These are phyloP conservation scores for Halenospora varia DNA, from an alignment of 495 filamentous ascomycete species.

Conservation along the genomic window DNA sequence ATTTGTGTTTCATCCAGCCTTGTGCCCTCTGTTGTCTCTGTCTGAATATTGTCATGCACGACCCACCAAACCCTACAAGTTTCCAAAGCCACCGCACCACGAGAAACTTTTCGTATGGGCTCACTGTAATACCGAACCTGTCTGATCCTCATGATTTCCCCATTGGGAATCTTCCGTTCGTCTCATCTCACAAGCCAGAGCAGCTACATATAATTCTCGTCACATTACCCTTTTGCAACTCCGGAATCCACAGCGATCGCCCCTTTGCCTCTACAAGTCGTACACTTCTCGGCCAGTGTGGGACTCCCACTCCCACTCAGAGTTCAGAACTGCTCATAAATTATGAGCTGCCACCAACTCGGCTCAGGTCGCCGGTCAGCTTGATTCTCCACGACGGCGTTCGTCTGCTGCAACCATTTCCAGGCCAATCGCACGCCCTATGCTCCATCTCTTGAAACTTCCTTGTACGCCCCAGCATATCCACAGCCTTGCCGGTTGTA, in stretches of 20 bases:
- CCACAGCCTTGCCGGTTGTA: background rate
- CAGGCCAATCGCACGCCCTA: background rate
- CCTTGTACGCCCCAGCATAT: background rate
- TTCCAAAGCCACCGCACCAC: background rate
- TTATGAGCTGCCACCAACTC: no score
- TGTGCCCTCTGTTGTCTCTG: background rate
- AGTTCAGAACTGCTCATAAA: no score
- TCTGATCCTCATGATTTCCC: background rate
- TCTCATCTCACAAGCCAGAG: background rate
- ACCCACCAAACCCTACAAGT: background rate
- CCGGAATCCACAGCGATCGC: no score
- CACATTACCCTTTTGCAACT: no score
- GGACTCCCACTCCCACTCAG: no score
- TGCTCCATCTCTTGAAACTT: background rate
- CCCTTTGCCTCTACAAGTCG: no score
- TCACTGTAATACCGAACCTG: background rate
- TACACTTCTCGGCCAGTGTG: no score
- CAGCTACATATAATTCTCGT: background rate
- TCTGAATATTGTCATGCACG: background rate
- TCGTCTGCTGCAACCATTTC: background rate
- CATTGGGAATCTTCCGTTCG: background rate
- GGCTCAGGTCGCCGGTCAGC: background rate
- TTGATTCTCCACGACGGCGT: background rate
- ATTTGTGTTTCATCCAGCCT: constrained; percentile 3
- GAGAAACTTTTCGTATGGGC: background rate